These are phyloP conservation scores for Epichloe gansuensis DNA, from an alignment of 2,329 filamentous ascomycete species.

Conservation along the genomic window DNA sequence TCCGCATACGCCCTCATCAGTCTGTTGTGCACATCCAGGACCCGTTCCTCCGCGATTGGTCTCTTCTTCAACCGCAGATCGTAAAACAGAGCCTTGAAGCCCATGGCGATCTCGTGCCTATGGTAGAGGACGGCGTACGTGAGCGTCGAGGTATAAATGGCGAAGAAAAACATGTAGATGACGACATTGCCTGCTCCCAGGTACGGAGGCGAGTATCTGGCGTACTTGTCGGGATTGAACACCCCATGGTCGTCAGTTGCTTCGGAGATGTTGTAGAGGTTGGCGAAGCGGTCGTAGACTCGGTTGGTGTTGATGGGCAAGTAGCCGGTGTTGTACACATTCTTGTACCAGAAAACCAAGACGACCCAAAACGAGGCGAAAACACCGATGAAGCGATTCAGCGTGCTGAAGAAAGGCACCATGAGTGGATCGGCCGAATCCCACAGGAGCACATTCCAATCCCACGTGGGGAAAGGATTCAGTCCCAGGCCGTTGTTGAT, in stretches of 20 bases:
- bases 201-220: constrained; percentile 38
- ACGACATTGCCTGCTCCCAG: constrained; percentile 35
- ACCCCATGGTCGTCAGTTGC: constrained; percentile 29
- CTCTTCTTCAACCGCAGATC: constrained; percentile 30
- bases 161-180: constrained; percentile 44
- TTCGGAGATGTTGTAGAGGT: constrained; percentile 32
- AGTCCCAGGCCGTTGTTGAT: constrained; percentile 32
- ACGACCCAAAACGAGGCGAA: constrained; percentile 42
- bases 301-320: constrained; percentile 39
- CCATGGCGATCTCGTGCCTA: constrained; percentile 35
- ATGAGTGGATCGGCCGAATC: constrained; percentile 31
- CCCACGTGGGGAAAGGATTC: constrained; percentile 33
- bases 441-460: constrained; percentile 35
- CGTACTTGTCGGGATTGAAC: constrained; percentile 33
- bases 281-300: constrained; percentile 35
- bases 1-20: constrained; percentile 35
- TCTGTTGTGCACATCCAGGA: constrained; percentile 34
- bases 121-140: constrained; percentile 40
- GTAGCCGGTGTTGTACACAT: constrained; percentile 44
- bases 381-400: constrained; percentile 48
- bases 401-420: constrained; percentile 44
- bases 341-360: constrained; percentile 44
- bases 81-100: constrained; percentile 33
- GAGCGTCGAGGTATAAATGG: constrained; percentile 38
- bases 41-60: constrained; percentile 20